Evolutionary conservation across 2,329 filamentous ascomycete genomes (phyloP).

Genomic region (Penicillium polonicum): DNA sequence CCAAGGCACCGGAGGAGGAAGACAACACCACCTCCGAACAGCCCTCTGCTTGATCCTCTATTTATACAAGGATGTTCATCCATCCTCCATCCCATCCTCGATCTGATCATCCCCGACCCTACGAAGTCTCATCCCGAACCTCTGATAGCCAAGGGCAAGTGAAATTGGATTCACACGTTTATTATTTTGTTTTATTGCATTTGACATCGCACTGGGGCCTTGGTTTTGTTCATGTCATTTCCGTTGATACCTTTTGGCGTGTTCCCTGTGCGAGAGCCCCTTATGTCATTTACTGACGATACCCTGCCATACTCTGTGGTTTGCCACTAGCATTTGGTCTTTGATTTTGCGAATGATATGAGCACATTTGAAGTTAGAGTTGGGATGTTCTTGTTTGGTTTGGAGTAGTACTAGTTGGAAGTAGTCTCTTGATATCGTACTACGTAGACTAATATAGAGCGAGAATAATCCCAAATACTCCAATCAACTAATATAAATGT

Average conservation of each 20-base stretch:
- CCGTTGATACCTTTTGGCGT: slow-evolving; percentile 19
- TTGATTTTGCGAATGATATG: slow-evolving; percentile 8
- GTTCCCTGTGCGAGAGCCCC: slow-evolving; percentile 14
- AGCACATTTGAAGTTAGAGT: neutral
- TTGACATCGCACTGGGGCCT: slow-evolving; percentile 1
- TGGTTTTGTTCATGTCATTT: slow-evolving; percentile 6
- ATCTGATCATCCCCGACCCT: neutral
- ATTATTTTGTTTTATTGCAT: slow-evolving; percentile 2
- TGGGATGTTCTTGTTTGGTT: neutral
- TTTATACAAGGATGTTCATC: neutral
- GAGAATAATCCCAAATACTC: neutral
- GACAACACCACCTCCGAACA: neutral
- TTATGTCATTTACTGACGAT: slow-evolving; percentile 27
- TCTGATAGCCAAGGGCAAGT: neutral
- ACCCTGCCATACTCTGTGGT: slow-evolving; percentile 24
- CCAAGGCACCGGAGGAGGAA: neutral
- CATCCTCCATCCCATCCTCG: neutral
- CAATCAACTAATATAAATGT: neutral
- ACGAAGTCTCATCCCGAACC: neutral
- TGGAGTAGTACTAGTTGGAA: neutral
- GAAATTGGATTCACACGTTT: neutral
- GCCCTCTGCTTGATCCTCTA: neutral
- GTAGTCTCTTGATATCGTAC: neutral
- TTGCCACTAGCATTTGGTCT: slow-evolving; percentile 12
- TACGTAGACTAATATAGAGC: neutral